These are phyloP conservation scores for Tricholoma furcatifolium DNA, from an alignment of 768 basidiomycete genomes.

Conservation along the genomic window DNA sequence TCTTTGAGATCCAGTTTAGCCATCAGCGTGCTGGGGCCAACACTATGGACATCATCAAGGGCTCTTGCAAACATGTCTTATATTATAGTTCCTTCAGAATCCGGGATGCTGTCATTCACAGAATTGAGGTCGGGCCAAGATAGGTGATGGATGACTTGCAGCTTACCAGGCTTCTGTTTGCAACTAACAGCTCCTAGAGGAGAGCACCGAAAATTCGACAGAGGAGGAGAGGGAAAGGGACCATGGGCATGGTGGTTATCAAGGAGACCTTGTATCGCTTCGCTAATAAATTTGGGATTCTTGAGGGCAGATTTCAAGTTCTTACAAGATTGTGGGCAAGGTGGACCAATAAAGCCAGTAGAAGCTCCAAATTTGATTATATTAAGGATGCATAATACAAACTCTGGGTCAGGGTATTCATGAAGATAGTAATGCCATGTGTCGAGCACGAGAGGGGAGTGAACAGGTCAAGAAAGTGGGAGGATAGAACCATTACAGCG, in stretches of 20 bases:
- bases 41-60: conserved; percentile 18
- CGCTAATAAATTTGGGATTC: background rate
- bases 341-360: conserved; percentile 11
- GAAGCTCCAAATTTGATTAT: conserved; percentile 17
- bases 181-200: background rate
- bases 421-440: conserved; percentile 10
- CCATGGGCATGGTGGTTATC: conserved; percentile 2
- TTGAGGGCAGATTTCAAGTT: background rate
- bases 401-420: conserved; percentile 13
- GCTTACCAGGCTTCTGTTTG: background rate
- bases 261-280: background rate
- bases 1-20: conserved; percentile 35
- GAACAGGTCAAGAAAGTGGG: conserved; percentile 7
- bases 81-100: conserved; percentile 24
- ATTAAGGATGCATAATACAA: conserved; percentile 12
- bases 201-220: background rate
- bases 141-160: too few relatives aligned
- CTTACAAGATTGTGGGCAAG: too few relatives aligned
- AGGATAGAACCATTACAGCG: too few relatives aligned
- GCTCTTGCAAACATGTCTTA: conserved; percentile 16
- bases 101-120: conserved; percentile 25
- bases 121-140: background rate
- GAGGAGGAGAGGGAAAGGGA: background rate
- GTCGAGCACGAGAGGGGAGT: conserved; percentile 12
- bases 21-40: conserved; percentile 27